Conservation (phyloP, 768 basidiomycete species). For the Paxillus rubicundulus region DNA sequence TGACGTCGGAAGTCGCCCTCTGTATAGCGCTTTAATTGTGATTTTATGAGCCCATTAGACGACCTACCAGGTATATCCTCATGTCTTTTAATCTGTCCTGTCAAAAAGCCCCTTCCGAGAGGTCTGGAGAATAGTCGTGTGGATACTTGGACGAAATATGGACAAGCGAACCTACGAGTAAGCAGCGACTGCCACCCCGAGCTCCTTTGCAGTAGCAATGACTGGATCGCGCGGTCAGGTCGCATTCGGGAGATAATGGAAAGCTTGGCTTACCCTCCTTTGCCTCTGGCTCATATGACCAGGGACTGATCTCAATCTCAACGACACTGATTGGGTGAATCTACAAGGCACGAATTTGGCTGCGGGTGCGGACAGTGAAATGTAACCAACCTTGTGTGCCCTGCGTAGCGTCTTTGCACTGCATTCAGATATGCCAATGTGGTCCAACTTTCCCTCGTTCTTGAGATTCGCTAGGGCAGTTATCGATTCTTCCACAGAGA, state of each 20-base stretch:
- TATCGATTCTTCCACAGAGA: conserved; percentile 46
- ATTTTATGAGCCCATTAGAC: not conserved
- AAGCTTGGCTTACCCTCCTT: conserved; percentile 35
- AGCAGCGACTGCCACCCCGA: conserved; percentile 57
- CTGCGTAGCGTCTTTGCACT: conserved; percentile 46
- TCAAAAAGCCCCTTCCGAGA: conserved; percentile 52
- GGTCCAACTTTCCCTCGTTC: conserved; percentile 36
- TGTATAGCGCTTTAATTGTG: conserved; percentile 10
- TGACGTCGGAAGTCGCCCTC: conserved; percentile 41
- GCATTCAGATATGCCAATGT: conserved; percentile 61
- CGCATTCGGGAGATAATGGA: not conserved
- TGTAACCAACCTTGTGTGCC: conserved; percentile 21
- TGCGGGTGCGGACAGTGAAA: not conserved
- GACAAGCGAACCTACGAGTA: conserved; percentile 44
- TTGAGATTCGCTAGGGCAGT: conserved; percentile 42
- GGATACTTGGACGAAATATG: not conserved
- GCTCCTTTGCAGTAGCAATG: conserved; percentile 50
- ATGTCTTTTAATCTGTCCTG: conserved; percentile 44
- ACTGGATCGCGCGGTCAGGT: conserved; percentile 29
- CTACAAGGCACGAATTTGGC: conserved; percentile 22
- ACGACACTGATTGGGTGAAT: conserved; percentile 55
- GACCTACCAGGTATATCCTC: conserved; percentile 34
- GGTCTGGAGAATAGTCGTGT: conserved; percentile 36
- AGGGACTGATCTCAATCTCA: conserved; percentile 68
- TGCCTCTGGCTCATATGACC: conserved; percentile 53